Percentiles rank a stretch among this genome's conserved stretches.
Evolutionary conservation across 75 land plant species (phyloP).

Genomic region (Selaginella tamariscina): DNA sequence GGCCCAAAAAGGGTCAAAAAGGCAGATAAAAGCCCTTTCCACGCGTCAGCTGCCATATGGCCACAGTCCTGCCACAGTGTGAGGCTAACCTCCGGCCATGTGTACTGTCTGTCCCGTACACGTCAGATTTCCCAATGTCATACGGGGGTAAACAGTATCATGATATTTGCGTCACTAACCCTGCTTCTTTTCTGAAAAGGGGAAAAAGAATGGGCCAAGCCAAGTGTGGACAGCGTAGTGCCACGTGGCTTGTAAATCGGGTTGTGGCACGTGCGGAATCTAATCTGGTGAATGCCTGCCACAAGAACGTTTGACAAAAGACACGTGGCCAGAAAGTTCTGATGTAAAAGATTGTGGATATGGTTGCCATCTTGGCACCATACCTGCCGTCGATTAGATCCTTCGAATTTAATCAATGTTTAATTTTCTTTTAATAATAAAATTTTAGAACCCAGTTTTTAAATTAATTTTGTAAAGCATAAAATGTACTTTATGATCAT

Average conservation of each 20-base stretch:
- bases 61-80: not conserved
- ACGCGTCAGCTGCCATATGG: not conserved
- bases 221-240: too few species aligned
- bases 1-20: not conserved
- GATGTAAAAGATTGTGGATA: not conserved
- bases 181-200: not conserved
- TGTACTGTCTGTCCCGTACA: too few species aligned
- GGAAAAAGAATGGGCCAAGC: not conserved
- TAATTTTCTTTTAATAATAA: too few species aligned
- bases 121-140: too few species aligned
- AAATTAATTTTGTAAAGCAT: too few species aligned
- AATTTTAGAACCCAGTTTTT: too few species aligned
- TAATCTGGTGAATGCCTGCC: not conserved
- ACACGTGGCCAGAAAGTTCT: not conserved
- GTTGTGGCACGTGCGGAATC: not conserved
- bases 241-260: too few species aligned
- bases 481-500: too few species aligned
- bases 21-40: not conserved
- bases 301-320: not conserved
- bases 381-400: too few species aligned
- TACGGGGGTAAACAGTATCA: not conserved
- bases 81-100: too few species aligned
- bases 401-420: too few species aligned
- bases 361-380: too few species aligned
- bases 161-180: not conserved